Percentiles rank a stretch among this genome's conserved stretches.
These are phyloP conservation scores for Porogramme epimiltina DNA, from an alignment of 1,284 basidiomycete species.

Conservation along the genomic window DNA sequence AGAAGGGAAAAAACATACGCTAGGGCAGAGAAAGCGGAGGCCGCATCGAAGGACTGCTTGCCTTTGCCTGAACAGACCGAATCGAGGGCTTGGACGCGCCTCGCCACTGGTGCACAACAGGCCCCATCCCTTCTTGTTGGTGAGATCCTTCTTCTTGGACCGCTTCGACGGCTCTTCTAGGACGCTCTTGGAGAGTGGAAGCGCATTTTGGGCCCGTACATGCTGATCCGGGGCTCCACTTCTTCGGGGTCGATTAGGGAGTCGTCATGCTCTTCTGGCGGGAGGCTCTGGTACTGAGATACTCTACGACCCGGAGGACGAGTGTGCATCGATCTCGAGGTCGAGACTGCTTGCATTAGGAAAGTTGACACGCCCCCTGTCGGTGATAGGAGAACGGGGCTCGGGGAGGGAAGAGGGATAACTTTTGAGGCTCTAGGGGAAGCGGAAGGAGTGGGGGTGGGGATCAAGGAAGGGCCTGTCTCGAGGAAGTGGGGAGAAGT, in stretches of 20 bases:
- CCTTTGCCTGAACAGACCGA: conserved; percentile 53
- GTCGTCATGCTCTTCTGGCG: conserved; percentile 31
- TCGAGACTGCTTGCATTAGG: conserved; percentile 56
- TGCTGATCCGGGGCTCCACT: conserved; percentile 55
- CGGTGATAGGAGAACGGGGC: conserved; percentile 30
- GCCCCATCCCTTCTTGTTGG: conserved; percentile 46
- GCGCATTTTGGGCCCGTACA: conserved; percentile 77
- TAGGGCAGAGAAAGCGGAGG: conserved; percentile 49
- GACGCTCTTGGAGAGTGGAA: conserved; percentile 79
- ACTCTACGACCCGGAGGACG: conserved; percentile 35
- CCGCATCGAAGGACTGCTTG: conserved; percentile 63
- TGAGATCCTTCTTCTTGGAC: conserved; percentile 36
- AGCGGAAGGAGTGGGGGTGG: conserved; percentile 30
- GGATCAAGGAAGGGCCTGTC: conserved; percentile 28
- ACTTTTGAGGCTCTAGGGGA: conserved; percentile 28
- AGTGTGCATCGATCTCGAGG: conserved; percentile 57
- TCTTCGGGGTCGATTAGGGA: conserved; percentile 27
- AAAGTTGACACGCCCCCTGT: conserved; percentile 48
- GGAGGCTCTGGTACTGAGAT: conserved; percentile 29
- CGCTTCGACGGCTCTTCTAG: conserved; percentile 40
- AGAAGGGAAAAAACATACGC: conserved; percentile 46
- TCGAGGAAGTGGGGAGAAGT: conserved; percentile 51
- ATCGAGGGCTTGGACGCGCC: conserved; percentile 63
- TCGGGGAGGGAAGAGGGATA: conserved; percentile 25
- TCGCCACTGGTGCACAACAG: conserved; percentile 42